phyloP scores from a whole-genome alignment of 2,329 filamentous ascomycete genomes.

The Pseudogymnoascus sp. region DNA sequence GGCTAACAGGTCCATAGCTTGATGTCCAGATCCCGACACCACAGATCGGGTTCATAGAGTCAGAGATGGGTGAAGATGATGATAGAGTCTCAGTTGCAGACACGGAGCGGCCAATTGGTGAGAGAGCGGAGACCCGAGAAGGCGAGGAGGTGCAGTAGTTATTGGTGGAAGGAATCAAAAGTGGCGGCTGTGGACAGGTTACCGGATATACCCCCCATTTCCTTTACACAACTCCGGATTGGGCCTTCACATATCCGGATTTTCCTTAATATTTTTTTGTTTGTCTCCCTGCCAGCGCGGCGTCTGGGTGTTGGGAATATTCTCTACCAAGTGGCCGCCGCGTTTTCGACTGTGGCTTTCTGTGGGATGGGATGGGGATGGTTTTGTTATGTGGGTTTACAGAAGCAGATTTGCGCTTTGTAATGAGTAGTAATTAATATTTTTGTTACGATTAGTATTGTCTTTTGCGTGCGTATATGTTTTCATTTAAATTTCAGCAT shows the following conservation, averaged over 20 bases:
- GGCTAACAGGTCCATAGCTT: neutral
- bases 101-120: neutral
- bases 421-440: neutral
- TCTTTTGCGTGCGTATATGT: too few relatives aligned
- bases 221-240: slow-evolving; percentile 3
- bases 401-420: neutral
- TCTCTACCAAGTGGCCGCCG: neutral
- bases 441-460: neutral
- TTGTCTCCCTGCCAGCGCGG: slow-evolving; percentile 1
- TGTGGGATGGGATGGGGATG: neutral
- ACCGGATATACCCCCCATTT: slow-evolving; percentile 4
- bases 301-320: neutral
- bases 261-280: neutral
- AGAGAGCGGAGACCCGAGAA: neutral
- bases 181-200: slow-evolving; percentile 1
- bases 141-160: neutral
- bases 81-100: neutral
- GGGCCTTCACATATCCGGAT: neutral
- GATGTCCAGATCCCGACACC: slow-evolving; percentile 9
- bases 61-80: neutral
- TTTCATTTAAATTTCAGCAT: too few relatives aligned
- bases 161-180: neutral
- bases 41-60: slow-evolving; percentile 4
- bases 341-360: neutral
- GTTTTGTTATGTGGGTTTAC: neutral